Evolutionary conservation across 2,329 filamentous ascomycete species (phyloP), one percentile per base, ranked within the genome.

Genomic region (Colletotrichum sp.): DNA sequence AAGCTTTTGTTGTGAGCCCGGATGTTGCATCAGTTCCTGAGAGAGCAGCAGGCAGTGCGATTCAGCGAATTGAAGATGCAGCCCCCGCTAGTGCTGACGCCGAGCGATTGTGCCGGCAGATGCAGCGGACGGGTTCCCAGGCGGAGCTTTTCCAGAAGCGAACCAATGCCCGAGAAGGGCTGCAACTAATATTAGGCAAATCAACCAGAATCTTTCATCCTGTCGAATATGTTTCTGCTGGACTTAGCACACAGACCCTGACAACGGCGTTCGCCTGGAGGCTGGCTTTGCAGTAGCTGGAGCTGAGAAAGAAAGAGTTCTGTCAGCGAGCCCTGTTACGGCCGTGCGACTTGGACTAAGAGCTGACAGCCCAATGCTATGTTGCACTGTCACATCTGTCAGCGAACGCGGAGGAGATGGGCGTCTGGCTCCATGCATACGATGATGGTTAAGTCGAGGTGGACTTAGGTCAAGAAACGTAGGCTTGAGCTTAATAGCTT

Each of bases 321-420:
- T 48, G 44, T 48, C 44, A 48, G 44, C 44, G 18, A 48, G 44
- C 44, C 44, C 44, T 48, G n/a, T 48, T 48, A n/a, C 44, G n/a
- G 1, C n/a, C 0, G 10, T 48, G 44, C 44, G 44, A 48, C 44
- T 10, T 48, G 7, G n/a, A 0, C n/a, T 7, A 2, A 48, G 18
- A 48, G 44, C n/a, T 22, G 44, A 48, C n/a, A 22, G 6, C 10
- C 18, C 18, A 0, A 22, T 48, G 18, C 44, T 6, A 48, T 48
- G n/a, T 13, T 22, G 39, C 39, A 2, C 5, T 48, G 39, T n/a
- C n/a, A n/a, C n/a, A n/a, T n/a, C n/a, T n/a, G n/a, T 48, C 3
- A 2, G 18, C 18, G 18, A n/a, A 48, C 18, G 39, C 5, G 39
- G 44, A n/a, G 44, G n/a, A 48, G 6, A 22, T 22, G 10, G 10